Conservation (phyloP, 2,329 filamentous ascomycete species). For the Setomelanomma holmii region DNA sequence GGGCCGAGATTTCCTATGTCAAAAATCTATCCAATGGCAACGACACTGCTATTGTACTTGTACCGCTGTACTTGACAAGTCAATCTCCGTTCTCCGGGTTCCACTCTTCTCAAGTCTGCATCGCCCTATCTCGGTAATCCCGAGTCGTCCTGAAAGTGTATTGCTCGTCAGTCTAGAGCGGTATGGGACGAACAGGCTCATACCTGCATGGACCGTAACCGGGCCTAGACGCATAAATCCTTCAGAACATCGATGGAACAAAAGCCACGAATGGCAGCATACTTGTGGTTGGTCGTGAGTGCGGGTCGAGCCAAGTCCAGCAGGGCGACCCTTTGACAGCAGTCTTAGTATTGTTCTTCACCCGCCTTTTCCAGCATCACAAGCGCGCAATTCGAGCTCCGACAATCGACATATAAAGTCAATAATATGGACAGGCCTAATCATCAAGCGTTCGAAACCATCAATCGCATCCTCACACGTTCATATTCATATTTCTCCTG, state of each 20-base stretch:
- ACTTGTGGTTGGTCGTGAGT: too few species aligned
- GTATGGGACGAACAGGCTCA: too few species aligned
- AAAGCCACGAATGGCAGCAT: too few species aligned
- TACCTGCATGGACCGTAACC: too few species aligned
- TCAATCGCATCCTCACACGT: not conserved
- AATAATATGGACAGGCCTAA: not conserved
- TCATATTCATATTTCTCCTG: not conserved
- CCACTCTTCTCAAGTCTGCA: not conserved
- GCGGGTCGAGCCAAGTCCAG: not conserved
- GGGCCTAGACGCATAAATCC: too few species aligned
- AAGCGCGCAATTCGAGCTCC: not conserved
- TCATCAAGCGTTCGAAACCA: too few species aligned
- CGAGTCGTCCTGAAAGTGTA: too few species aligned
- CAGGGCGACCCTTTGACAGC: conserved; percentile 2
- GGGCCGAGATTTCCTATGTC: conserved; percentile 9
- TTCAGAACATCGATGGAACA: not conserved
- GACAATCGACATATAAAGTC: not conserved
- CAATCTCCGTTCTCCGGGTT: conserved; percentile 16
- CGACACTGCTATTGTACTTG: conserved; percentile 17
- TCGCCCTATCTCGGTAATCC: not conserved
- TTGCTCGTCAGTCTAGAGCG: too few species aligned
- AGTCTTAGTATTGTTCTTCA: conserved; percentile 6
- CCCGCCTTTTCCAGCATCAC: not conserved
- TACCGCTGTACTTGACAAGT: conserved; percentile 17
- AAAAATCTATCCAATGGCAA: conserved; percentile 14